These are phyloP conservation scores for Verticillium klebahnii DNA, from an alignment of 2,329 filamentous ascomycete genomes.

Conservation along the genomic window DNA sequence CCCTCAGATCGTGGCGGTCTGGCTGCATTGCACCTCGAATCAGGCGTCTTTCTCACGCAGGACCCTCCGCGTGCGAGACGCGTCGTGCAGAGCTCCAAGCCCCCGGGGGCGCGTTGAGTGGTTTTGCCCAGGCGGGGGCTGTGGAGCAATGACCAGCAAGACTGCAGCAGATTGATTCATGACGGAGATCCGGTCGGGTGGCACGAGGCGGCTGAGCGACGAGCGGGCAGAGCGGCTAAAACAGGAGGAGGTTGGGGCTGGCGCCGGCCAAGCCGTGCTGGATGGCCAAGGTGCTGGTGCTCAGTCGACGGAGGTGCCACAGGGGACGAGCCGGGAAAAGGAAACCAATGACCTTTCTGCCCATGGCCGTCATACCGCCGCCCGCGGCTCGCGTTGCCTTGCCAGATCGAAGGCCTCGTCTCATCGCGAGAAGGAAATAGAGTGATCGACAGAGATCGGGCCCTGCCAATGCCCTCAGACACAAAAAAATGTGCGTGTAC, in stretches of 20 bases:
- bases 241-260: background rate
- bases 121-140: background rate
- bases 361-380: background rate
- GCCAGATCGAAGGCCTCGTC: background rate
- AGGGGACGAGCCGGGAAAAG: background rate
- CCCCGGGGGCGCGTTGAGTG: background rate
- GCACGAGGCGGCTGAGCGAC: background rate
- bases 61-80: background rate
- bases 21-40: background rate
- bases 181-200: background rate
- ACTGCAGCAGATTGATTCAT: background rate
- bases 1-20: background rate
- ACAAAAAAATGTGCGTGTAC: background rate
- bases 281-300: background rate
- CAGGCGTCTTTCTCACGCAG: background rate
- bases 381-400: background rate
- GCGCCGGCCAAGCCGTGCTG: background rate
- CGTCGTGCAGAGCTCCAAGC: background rate
- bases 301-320: background rate
- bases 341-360: background rate
- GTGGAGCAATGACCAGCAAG: background rate
- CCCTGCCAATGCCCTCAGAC: background rate
- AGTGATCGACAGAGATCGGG: background rate
- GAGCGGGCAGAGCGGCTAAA: background rate
- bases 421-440: background rate